Conservation (phyloP, 208 protist species). For the Trypanosoma melophagium region DNA sequence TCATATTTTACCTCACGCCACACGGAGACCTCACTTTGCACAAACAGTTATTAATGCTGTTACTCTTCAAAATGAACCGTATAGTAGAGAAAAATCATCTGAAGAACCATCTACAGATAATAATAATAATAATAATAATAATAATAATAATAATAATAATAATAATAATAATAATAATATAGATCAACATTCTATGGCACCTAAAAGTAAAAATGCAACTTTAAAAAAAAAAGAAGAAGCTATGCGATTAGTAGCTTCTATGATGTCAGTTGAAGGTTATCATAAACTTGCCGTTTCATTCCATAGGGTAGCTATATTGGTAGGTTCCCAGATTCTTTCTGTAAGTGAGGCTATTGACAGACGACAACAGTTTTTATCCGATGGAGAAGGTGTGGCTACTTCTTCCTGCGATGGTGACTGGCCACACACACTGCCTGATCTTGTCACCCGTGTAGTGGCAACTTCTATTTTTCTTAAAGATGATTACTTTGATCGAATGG, state of each 20-base stretch:
- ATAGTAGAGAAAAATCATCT: background rate
- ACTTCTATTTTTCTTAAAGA: constrained; percentile 77
- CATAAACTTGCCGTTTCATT: constrained; percentile 29
- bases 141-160: background rate
- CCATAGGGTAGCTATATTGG: constrained; percentile 26
- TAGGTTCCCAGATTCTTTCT: constrained; percentile 26
- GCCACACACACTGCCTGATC: constrained; percentile 38
- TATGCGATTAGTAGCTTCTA: constrained; percentile 21
- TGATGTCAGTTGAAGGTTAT: constrained; percentile 32
- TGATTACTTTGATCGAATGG: constrained; percentile 86
- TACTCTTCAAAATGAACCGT: constrained; percentile 16
- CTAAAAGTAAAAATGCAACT: constrained; percentile 6
- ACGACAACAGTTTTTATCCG: background rate
- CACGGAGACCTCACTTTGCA: constrained; percentile 23
- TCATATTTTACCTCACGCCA: constrained; percentile 23
- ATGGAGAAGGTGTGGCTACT: background rate
- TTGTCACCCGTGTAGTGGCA: constrained; percentile 65
- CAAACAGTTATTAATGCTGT: constrained; percentile 29
- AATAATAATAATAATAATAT: background rate
- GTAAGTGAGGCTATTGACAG: constrained; percentile 9
- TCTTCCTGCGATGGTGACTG: background rate
- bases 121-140: background rate
- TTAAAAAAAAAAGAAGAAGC: constrained; percentile 22
- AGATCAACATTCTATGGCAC: background rate
- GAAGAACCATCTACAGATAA: background rate